Conservation (phyloP, 2,329 filamentous ascomycete species). For the Pseudocercospora crystallina region DNA sequence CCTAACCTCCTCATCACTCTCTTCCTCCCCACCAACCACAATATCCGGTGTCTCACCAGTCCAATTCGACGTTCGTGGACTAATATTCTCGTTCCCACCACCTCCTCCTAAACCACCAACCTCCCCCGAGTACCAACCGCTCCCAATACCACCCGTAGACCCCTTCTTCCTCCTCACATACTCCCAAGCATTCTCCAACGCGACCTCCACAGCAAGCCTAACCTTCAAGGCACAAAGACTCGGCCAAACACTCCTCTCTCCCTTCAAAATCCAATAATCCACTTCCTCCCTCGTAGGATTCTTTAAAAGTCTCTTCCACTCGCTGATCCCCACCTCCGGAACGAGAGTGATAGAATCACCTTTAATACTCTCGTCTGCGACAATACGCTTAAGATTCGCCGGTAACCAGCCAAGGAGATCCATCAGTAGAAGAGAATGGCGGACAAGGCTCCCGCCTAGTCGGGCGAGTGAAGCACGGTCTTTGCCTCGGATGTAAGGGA, state of each 20-base stretch:
- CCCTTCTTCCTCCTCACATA: not conserved
- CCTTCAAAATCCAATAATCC: conserved; percentile 80
- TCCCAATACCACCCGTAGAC: not conserved
- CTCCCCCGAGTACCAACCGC: not conserved
- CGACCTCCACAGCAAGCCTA: conserved; percentile 79
- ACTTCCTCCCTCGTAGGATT: conserved; percentile 74
- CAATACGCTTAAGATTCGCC: conserved; percentile 25
- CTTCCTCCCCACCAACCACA: too few species aligned
- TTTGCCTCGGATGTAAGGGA: conserved; percentile 23
- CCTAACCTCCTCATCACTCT: too few species aligned
- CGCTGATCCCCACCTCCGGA: conserved; percentile 69
- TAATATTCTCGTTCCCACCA: too few species aligned
- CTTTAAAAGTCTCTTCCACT: conserved; percentile 79
- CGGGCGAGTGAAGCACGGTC: conserved; percentile 4
- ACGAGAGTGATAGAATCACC: conserved; percentile 78
- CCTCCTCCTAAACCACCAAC: too few species aligned
- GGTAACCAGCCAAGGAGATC: conserved; percentile 75
- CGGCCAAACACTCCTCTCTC: conserved; percentile 89
- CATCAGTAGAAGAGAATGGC: conserved; percentile 10
- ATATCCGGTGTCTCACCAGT: too few species aligned
- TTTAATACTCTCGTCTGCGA: conserved; percentile 65
- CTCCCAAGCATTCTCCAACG: conserved; percentile 83
- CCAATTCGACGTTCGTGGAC: too few species aligned
- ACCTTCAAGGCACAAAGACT: conserved; percentile 79
- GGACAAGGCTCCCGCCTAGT: conserved; percentile 7